phyloP scores from a whole-genome alignment of 768 basidiomycete genomes.

The Exsudoporus frostii region DNA sequence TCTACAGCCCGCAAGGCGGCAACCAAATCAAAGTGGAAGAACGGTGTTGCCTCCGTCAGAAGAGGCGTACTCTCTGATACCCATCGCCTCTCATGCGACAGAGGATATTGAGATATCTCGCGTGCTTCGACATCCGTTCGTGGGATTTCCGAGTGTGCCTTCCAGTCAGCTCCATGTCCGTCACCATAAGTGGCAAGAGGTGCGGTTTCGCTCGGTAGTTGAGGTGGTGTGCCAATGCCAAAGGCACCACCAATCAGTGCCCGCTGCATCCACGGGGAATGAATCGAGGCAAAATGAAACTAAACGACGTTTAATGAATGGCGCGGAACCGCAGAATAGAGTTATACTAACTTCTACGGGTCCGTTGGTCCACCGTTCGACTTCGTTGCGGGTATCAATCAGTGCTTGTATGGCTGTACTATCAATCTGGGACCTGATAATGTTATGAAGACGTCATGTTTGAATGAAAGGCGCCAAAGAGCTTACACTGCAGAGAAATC shows the following conservation, averaged over 20 bases:
- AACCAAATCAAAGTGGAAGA: constrained; percentile 88
- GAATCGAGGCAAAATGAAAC: constrained; percentile 93
- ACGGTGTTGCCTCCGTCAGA: constrained; percentile 60
- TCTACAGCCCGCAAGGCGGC: constrained; percentile 73
- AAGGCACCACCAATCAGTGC: constrained; percentile 89
- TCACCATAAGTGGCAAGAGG: constrained; percentile 66
- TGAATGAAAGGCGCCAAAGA: not conserved
- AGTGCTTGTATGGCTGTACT: constrained; percentile 89
- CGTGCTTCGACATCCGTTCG: constrained; percentile 34
- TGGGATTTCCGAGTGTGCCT: not conserved
- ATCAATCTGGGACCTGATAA: constrained; percentile 75
- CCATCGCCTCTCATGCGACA: not conserved
- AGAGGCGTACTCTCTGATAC: constrained; percentile 30
- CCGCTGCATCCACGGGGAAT: constrained; percentile 92
- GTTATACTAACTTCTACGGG: constrained; percentile 57
- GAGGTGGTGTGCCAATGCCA: constrained; percentile 58
- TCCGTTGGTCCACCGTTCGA: constrained; percentile 84
- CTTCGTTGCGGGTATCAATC: constrained; percentile 80
- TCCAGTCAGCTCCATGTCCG: constrained; percentile 34
- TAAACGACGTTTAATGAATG: constrained; percentile 32
- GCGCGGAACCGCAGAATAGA: not conserved
- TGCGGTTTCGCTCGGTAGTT: constrained; percentile 61
- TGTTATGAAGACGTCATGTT: not conserved
- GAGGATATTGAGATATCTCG: constrained; percentile 19
- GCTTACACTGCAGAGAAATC: constrained; percentile 81